Evolutionary conservation across 139 green algal species (phyloP).

Genomic region (Chara braunii): DNA sequence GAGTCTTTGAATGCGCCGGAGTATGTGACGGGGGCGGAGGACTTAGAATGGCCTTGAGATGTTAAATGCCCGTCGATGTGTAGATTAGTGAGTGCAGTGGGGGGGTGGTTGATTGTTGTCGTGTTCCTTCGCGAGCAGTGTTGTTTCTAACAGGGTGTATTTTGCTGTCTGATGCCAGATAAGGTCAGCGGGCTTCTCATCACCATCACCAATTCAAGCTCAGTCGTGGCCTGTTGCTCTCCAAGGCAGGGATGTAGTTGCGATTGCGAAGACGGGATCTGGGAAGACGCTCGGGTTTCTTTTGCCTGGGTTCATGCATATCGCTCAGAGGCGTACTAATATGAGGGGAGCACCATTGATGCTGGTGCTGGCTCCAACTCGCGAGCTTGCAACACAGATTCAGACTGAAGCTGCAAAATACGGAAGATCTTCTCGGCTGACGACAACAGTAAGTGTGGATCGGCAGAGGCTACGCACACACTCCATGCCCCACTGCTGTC

Average conservation of each 20-base stretch:
- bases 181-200: conserved; percentile 56
- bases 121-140: too few relatives aligned
- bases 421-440: conserved; percentile 63
- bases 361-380: conserved; percentile 76
- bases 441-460: conserved; percentile 32
- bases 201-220: conserved; percentile 73
- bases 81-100: too few relatives aligned
- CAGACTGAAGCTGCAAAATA: conserved; percentile 88
- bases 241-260: conserved; percentile 65
- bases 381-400: conserved; percentile 90
- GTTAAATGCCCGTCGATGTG: too few relatives aligned
- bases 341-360: conserved; percentile 41
- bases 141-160: too few relatives aligned
- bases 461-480: not conserved
- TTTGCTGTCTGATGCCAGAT: too few relatives aligned
- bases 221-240: conserved; percentile 74
- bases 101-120: too few relatives aligned
- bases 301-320: conserved; percentile 68
- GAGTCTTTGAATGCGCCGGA: too few relatives aligned
- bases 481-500: not conserved
- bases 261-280: conserved; percentile 78
- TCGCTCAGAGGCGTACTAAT: conserved; percentile 55
- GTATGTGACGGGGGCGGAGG: too few relatives aligned
- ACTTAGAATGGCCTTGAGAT: too few relatives aligned
- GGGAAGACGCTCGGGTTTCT: conserved; percentile 82